Evolutionary conservation across 1,284 basidiomycete genomes (phyloP).

Genomic region (Pseudozyma hubeiensis): DNA sequence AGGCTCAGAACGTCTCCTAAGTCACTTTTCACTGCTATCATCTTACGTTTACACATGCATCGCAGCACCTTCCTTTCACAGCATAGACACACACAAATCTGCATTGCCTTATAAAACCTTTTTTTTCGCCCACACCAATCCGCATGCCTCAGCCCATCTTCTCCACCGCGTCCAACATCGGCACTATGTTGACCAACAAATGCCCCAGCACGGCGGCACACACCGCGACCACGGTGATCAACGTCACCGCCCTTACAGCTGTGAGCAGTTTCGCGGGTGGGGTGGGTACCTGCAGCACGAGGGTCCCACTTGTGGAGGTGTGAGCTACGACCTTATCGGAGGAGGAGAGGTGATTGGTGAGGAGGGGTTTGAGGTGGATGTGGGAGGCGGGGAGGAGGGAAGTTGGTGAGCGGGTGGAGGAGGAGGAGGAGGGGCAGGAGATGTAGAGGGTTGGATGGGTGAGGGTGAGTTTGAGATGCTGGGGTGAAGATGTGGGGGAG

Average conservation of each 20-base stretch:
- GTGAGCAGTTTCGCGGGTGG: background rate
- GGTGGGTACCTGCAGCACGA: constrained; percentile 7
- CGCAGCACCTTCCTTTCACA: too few species aligned
- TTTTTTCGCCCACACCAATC: background rate
- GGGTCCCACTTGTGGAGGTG: background rate
- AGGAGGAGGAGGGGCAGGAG: constrained; percentile 5
- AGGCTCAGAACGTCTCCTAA: background rate
- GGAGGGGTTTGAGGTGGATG: constrained; percentile 5
- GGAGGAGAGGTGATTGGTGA: background rate
- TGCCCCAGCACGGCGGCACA: constrained; percentile 2
- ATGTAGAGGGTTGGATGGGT: constrained; percentile 13
- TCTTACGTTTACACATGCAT: background rate
- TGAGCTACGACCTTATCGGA: background rate
- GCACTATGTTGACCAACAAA: constrained; percentile 10
- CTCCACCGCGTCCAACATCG: constrained; percentile 13
- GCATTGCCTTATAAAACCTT: too few species aligned
- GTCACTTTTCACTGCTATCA: too few species aligned
- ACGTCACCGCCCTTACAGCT: constrained; percentile 13
- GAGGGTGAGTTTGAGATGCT: background rate
- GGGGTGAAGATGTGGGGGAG: background rate
- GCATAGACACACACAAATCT: too few species aligned
- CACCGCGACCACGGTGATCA: constrained; percentile 4
- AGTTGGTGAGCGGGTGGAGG: background rate
- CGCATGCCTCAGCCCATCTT: background rate
- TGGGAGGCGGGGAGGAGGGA: constrained; percentile 20